Evolutionary conservation across 768 basidiomycete genomes (phyloP), one percentile per base, ranked within the genome.

Genomic region (Lactifluus subvellereus): DNA sequence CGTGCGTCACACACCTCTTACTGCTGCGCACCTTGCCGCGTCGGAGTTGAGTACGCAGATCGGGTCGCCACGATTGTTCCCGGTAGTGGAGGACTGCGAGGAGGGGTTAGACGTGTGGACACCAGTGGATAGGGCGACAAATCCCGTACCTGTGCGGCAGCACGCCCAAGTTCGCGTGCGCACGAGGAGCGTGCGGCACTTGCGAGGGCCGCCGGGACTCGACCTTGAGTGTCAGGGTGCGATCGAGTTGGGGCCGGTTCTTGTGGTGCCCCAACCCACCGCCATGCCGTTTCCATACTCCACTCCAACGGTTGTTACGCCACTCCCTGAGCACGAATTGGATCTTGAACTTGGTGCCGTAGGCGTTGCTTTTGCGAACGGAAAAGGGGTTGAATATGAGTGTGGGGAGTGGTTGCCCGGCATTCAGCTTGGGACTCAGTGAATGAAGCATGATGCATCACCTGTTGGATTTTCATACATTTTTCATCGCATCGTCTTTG

Each of bases 81-180:
- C 73, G 1, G 71, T 74, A 7, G 66, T 60, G 47, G 73, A 75
- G 60, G 73, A 74, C n/a, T 68, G 68, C 27, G 73, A 72, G 43
- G 73, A 69, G 20, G 71, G 69, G 9, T 65, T 65, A 14, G 66
- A 62, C 32, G 53, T 53, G 37, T 49, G 64, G 58, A 43, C 52
- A 16, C 57, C 65, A 2, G 30, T 61, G 37, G 66, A 63, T 49
- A 45, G 60, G 11, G 60, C 64, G 42, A 58, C 55, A 43, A 4
- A 58, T 47, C 60, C 43, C 38, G 32, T 35, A n/a, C 66, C 42
- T 42, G 48, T 51, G 49, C 58, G 62, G 10, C 62, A 42, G 16
- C 62, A 59, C 20, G 10, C 48, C 22, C 69, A 60, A 9, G 61
- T 68, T 20, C 71, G 71, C 14, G 51, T 64, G 32, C 68, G 71